phyloP scores from a whole-genome alignment of 148 eudicot genomes.

The Drosera capensis region DNA sequence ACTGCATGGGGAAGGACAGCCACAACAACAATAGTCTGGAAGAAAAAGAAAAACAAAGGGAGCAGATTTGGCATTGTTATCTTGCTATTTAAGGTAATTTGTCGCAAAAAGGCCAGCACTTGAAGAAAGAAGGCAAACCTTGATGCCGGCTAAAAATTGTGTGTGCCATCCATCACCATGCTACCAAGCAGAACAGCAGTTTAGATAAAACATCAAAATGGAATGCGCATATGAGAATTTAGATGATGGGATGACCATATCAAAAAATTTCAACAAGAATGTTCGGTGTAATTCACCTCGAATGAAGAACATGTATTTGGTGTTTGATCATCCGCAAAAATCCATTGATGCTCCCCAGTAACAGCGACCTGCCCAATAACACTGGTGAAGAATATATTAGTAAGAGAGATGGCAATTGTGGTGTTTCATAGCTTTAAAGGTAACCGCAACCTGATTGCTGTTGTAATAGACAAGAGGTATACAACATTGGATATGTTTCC shows the following conservation, averaged over 20 bases:
- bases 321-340: conserved; percentile 30
- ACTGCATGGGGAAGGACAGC: conserved; percentile 64
- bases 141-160: conserved; percentile 75
- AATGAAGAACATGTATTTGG: conserved; percentile 21
- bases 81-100: background rate
- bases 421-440: background rate
- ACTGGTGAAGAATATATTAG: conserved; percentile 24
- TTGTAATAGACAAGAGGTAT: too few relatives aligned
- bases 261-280: background rate
- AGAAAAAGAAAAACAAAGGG: conserved; percentile 13
- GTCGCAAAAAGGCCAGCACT: background rate
- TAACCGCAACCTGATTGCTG: too few relatives aligned
- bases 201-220: conserved; percentile 6
- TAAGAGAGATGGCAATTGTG: background rate
- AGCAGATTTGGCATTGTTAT: background rate
- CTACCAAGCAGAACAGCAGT: conserved; percentile 25
- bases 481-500: background rate
- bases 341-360: conserved; percentile 80
- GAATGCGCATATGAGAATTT: too few relatives aligned
- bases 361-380: conserved; percentile 71
- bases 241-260: conserved; percentile 5
- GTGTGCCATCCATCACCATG: conserved; percentile 52
- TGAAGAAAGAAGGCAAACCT: conserved; percentile 29
- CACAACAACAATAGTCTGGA: conserved; percentile 67
- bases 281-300: conserved; percentile 33